Evolutionary conservation across 306 rosid species (phyloP).

Genomic region (Casuarina equisetifolia): DNA sequence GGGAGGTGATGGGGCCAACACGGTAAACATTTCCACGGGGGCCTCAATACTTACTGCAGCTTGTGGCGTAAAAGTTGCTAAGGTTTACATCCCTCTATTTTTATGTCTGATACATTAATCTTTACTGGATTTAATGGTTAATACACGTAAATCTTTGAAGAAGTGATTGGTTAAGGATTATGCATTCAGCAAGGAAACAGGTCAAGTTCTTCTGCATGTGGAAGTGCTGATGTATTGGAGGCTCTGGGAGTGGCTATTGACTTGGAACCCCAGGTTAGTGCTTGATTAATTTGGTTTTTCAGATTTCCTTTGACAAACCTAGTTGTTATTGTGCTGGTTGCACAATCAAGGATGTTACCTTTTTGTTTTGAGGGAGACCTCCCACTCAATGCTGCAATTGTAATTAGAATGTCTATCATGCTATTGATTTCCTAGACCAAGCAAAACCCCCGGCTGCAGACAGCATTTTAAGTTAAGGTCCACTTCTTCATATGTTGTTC

Average conservation of each 20-base stretch:
- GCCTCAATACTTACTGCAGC: slow-evolving; percentile 94
- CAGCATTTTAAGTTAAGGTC: neutral
- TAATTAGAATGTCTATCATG: neutral
- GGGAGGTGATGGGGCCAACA: slow-evolving; percentile 93
- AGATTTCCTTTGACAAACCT: neutral
- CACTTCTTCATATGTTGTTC: neutral
- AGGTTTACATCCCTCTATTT: slow-evolving; percentile 44
- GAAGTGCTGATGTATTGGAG: slow-evolving; percentile 96
- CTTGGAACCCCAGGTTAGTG: slow-evolving; percentile 73
- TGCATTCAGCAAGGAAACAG: slow-evolving; percentile 86
- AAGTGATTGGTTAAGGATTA: neutral
- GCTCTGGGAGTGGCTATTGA: slow-evolving; percentile 71
- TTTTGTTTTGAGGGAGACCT: neutral
- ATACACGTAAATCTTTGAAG: neutral
- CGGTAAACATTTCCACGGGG: slow-evolving; percentile 91
- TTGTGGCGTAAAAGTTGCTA: slow-evolving; percentile 91
- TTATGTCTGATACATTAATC: neutral
- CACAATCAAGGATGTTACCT: neutral
- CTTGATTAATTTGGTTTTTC: neutral
- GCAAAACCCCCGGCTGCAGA: neutral
- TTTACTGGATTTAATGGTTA: neutral
- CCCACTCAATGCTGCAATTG: neutral
- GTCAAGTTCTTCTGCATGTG: slow-evolving; percentile 93
- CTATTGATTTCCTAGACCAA: neutral
- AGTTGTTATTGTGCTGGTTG: neutral